A percentile compares a stretch with the other conserved stretches of the same genome.
These are phyloP conservation scores for Diversispora epigaea DNA, from an alignment of 192 early-diverging fungal genomes.

Conservation along the genomic window DNA sequence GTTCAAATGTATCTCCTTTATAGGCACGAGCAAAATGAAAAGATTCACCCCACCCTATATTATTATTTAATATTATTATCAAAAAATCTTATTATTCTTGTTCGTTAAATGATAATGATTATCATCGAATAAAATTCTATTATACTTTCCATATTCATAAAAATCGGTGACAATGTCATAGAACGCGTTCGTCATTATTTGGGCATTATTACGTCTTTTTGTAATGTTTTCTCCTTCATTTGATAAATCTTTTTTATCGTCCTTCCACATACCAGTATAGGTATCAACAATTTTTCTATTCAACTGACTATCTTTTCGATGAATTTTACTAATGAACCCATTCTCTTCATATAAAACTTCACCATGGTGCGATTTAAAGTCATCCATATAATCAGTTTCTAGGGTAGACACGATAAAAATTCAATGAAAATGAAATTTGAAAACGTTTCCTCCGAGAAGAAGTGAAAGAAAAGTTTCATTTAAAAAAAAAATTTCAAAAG, in stretches of 20 bases:
- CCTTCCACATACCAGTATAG: slow-evolving; percentile 41
- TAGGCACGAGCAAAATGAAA: slow-evolving; percentile 87
- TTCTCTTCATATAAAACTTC: slow-evolving; percentile 38
- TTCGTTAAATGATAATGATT: background rate
- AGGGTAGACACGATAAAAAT: background rate
- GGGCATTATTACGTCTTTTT: slow-evolving; percentile 41
- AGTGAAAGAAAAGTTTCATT: too few species aligned
- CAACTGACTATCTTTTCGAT: slow-evolving; percentile 38
- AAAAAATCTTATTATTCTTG: background rate
- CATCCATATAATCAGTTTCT: slow-evolving; percentile 7
- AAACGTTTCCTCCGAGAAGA: too few species aligned
- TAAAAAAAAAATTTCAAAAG: too few species aligned
- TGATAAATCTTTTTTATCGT: slow-evolving; percentile 39
- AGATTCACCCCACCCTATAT: slow-evolving; percentile 71
- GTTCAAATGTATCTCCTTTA: slow-evolving; percentile 68
- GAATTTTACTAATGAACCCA: slow-evolving; percentile 40
- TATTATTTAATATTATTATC: background rate
- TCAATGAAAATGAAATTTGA: background rate
- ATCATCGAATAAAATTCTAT: background rate
- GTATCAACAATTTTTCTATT: slow-evolving; percentile 35
- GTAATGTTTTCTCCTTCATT: slow-evolving; percentile 39
- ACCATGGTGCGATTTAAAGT: slow-evolving; percentile 40
- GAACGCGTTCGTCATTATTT: slow-evolving; percentile 47
- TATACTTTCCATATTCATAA: slow-evolving; percentile 47
- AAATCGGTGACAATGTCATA: slow-evolving; percentile 49